phyloP scores from a whole-genome alignment of 345 rosid species.

The Euphorbia pulcherrima region DNA sequence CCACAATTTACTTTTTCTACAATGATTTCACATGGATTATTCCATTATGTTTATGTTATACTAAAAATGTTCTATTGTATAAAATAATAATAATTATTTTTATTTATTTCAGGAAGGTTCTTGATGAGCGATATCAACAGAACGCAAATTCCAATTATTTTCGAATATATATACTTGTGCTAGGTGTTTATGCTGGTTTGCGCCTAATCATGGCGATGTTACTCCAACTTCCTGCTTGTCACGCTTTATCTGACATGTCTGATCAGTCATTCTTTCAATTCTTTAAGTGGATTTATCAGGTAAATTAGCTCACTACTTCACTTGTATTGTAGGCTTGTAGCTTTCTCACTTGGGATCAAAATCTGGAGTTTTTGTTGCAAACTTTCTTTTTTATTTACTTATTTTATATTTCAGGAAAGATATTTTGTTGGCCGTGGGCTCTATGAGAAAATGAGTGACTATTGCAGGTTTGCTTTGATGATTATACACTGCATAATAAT shows the following conservation, averaged over 20 bases:
- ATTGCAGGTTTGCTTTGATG: constrained; percentile 62
- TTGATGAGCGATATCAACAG: constrained; percentile 58
- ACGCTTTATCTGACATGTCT: constrained; percentile 74
- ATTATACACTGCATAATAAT: background rate
- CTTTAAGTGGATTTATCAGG: constrained; percentile 99
- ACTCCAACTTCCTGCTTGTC: constrained; percentile 80
- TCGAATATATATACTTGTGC: constrained; percentile 73
- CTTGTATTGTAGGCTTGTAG: constrained; percentile 12
- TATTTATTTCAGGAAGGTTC: constrained; percentile 61
- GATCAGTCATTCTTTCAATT: constrained; percentile 95
- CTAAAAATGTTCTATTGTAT: no score
- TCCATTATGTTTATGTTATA: constrained; percentile 1
- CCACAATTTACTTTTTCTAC: background rate
- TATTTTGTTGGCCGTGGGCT: constrained; percentile 98
- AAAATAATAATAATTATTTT: background rate
- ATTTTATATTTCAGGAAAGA: constrained; percentile 64
- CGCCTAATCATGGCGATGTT: constrained; percentile 63
- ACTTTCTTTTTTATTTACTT: constrained; percentile 14
- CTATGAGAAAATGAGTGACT: constrained; percentile 74
- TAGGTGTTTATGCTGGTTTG: constrained; percentile 81
- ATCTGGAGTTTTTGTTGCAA: background rate
- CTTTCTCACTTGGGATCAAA: background rate
- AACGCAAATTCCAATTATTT: constrained; percentile 64
- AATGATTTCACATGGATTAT: background rate
- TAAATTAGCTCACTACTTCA: constrained; percentile 25